Percentiles rank a stretch among this genome's conserved stretches.
These are phyloP conservation scores for Tanacetum coccineum DNA, from an alignment of 129 eudicot species.

Conservation along the genomic window DNA sequence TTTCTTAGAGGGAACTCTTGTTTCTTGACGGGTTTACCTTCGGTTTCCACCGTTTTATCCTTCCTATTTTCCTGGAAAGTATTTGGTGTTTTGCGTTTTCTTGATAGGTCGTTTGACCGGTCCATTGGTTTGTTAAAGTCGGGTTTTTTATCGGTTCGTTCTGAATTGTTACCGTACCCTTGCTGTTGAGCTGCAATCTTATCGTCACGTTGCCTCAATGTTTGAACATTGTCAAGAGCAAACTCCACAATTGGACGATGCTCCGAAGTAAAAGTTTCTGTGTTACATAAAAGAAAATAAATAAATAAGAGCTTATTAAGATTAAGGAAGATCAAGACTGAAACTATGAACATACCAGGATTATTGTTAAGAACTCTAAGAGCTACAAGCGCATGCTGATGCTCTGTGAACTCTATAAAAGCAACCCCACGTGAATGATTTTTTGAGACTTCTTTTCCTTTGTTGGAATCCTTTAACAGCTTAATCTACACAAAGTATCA, in stretches of 20 bases:
- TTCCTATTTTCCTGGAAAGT: slow-evolving; percentile 18
- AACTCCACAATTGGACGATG: slow-evolving; percentile 99
- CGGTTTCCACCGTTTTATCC: slow-evolving; percentile 23
- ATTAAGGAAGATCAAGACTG: background rate
- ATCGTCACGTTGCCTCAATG: slow-evolving; percentile 63
- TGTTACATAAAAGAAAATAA: slow-evolving; percentile 5
- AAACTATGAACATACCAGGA: slow-evolving; percentile 55
- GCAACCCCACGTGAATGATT: slow-evolving; percentile 92
- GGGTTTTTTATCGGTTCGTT: slow-evolving; percentile 20
- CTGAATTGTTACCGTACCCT: slow-evolving; percentile 24
- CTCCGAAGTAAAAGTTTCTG: slow-evolving; percentile 81
- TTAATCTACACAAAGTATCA: slow-evolving; percentile 56
- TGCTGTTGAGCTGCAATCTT: slow-evolving; percentile 67
- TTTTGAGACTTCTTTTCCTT: slow-evolving; percentile 54
- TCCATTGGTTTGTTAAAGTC: slow-evolving; percentile 20
- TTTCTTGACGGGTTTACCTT: slow-evolving; percentile 36
- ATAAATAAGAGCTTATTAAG: background rate
- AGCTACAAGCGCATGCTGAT: slow-evolving; percentile 95
- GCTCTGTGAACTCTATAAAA: slow-evolving; percentile 85
- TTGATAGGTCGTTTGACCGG: slow-evolving; percentile 27
- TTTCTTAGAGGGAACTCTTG: slow-evolving; percentile 12
- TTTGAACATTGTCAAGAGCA: slow-evolving; percentile 84
- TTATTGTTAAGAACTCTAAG: slow-evolving; percentile 92
- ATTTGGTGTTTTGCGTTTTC: slow-evolving; percentile 43
- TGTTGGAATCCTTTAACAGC: slow-evolving; percentile 61